Evolutionary conservation across 129 eudicot genomes (phyloP), one percentile per base, ranked within the genome.

Genomic region (Solidago caesia): DNA sequence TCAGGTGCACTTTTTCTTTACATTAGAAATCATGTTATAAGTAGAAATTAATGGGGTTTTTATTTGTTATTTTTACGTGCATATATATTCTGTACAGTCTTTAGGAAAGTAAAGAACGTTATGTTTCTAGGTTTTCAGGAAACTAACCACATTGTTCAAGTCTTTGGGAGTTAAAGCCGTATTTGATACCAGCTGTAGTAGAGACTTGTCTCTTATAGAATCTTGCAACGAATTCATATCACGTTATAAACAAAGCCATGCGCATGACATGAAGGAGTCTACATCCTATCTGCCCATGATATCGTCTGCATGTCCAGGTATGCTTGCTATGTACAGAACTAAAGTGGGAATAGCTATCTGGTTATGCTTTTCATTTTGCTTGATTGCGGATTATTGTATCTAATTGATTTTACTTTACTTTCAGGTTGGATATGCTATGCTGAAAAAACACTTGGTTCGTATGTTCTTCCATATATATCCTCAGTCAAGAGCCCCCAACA

Each of bases 351-450:
- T 63, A 41, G 4, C 39, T 62, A 14, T 52, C 14, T 27, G n/a
- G 33, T 33, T 44, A 43, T 5, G 16, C 43, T 60, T 44, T 75
- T 47, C 4, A 4, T 69, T 21, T 42, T 61, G 43, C 71, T 26
- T 15, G 16, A 49, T 48, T 56, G 44, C 44, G 55, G 44, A 48
- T 26, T 79, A 52, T 13, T 44, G 27, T 68, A 5, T 16, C 10
- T 45, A 66, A 14, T 14, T 2, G 14, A 48, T 1, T 8, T 29
- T 12, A 53, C 59, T 12, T 14, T 29, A 60, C 21, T 56, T 81
- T 66, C 82, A 95, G 97, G 99, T 80, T 95, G 99, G 99, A 91
- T 91, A 77, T 95, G 99, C 75, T 95, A 95, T 81, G 99, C 99
- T 42, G 99, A 95, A 75, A 95, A 95, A 85, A 88, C 97, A 57